A percentile compares a stretch with the other conserved stretches of the same genome.
Evolutionary conservation across 192 early-diverging fungal genomes (phyloP).

Genomic region (Backusella westeae): DNA sequence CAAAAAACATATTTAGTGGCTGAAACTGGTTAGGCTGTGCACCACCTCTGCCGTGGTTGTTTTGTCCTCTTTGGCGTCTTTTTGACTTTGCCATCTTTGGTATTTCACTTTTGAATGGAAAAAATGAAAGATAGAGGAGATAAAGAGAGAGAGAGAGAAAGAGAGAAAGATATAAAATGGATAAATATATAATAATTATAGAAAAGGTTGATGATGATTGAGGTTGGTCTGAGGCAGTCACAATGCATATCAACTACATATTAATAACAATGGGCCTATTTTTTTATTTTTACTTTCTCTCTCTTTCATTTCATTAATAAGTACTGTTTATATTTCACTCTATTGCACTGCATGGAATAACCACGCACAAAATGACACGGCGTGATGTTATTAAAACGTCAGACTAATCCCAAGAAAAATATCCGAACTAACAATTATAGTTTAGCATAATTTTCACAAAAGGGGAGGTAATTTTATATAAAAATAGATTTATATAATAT

Average conservation of each 20-base stretch:
- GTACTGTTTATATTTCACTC: too few species aligned
- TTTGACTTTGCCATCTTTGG: constrained; percentile 12
- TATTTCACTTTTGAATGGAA: neutral
- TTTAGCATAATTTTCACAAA: neutral
- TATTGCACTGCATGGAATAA: too few species aligned
- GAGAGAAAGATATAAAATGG: neutral
- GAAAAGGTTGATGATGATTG: neutral
- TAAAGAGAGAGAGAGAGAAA: neutral
- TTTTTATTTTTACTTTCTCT: neutral
- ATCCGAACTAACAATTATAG: neutral
- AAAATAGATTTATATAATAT: too few species aligned
- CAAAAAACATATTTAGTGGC: constrained; percentile 7
- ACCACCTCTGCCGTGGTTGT: neutral
- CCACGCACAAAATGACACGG: too few species aligned
- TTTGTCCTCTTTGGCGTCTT: neutral
- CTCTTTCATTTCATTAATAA: neutral
- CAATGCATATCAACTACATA: neutral
- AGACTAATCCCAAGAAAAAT: neutral
- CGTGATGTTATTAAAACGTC: neutral
- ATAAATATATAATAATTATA: neutral
- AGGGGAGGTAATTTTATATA: too few species aligned
- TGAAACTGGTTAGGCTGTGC: neutral
- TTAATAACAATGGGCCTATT: too few species aligned
- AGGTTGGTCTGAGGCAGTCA: neutral
- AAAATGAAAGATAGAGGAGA: neutral